Base-by-base conservation (phyloP, 345 rosid genomes). In the Syzygium grande region DNA sequence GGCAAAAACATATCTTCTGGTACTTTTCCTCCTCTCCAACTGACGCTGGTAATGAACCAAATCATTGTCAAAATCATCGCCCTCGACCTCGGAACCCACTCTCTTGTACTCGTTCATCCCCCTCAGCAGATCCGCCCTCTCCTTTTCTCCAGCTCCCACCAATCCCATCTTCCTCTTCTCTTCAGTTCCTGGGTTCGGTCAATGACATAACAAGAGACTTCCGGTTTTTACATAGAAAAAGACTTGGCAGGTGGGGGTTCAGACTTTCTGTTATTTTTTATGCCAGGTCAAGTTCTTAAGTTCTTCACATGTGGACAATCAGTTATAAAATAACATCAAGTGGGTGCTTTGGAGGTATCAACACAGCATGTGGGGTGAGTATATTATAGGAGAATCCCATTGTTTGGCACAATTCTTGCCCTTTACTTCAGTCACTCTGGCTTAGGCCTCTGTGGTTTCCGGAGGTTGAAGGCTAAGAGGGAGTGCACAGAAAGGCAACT, bases 101-200 rank as follows among this genome's bases (percentile, higher is more conserved):
- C 98, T 92, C 91, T 84, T 92, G 86, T 96, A 97, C 93, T 93
- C 95, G 89, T 91, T 96, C 91, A 93, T 95, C 63, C 86, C 87
- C 56, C 91, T 94, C 87, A 94, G 53, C 34, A 93, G 85, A 49
- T 92, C 92, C 34, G 88, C 91, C 55, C 88, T 92, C 85, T 91
- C 93, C 85, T 95, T 93, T 90, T 92, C 95, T 78, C 90, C 94
- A 85, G 91, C 88, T 86, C 92, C 95, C 93, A 92, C 90, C 90
- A 91, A 68, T 16, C 92, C 86, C 89, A 34, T 87, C 80, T 49
- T 27, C 30, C 59, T 51, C 91, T 93, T 92, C 92, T 78, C 84
- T 21, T 58, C 38, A 30, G 56, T 34, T n/a, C 1, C 73, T 84
- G 85, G 10, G 83, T 19, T 58, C 53, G 83, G 86, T 38, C 63